phyloP scores from a whole-genome alignment of 1,284 basidiomycete genomes.

The Mycena sp. region DNA sequence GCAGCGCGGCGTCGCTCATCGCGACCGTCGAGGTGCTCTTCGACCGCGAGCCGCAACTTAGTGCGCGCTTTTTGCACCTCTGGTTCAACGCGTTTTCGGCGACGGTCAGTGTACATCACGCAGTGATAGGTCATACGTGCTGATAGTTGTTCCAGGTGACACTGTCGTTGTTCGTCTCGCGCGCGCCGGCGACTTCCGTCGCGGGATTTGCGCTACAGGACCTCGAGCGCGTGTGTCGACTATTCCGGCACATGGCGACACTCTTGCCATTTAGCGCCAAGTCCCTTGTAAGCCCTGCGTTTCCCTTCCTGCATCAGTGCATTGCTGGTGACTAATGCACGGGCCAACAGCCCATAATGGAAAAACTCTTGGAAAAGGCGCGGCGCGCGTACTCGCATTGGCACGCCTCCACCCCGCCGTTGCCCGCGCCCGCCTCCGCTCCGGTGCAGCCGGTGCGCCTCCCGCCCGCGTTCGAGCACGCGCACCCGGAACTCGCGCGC shows the following conservation, averaged over 20 bases:
- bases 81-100: slow-evolving; percentile 85
- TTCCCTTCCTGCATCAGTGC: slow-evolving; percentile 3
- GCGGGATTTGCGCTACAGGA: slow-evolving; percentile 62
- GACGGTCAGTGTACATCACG: slow-evolving; percentile 58
- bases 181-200: slow-evolving; percentile 59
- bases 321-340: slow-evolving; percentile 6
- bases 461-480: slow-evolving; percentile 45
- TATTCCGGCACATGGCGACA: slow-evolving; percentile 57
- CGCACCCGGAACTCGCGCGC: slow-evolving; percentile 44
- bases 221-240: slow-evolving; percentile 55
- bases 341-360: slow-evolving; percentile 55
- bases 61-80: slow-evolving; percentile 77
- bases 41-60: slow-evolving; percentile 67
- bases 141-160: slow-evolving; percentile 61
- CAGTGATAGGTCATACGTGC: neutral
- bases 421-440: slow-evolving; percentile 19
- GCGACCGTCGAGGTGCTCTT: slow-evolving; percentile 67
- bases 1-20: slow-evolving; percentile 70
- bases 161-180: slow-evolving; percentile 64
- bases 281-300: slow-evolving; percentile 51
- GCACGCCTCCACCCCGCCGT: slow-evolving; percentile 36
- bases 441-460: slow-evolving; percentile 29
- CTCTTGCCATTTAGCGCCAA: slow-evolving; percentile 59
- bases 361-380: slow-evolving; percentile 58
- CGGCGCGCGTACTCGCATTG: slow-evolving; percentile 49